Evolutionary conservation across 2,329 filamentous ascomycete genomes (phyloP).

Genomic region (Aspergillus alliaceus): DNA sequence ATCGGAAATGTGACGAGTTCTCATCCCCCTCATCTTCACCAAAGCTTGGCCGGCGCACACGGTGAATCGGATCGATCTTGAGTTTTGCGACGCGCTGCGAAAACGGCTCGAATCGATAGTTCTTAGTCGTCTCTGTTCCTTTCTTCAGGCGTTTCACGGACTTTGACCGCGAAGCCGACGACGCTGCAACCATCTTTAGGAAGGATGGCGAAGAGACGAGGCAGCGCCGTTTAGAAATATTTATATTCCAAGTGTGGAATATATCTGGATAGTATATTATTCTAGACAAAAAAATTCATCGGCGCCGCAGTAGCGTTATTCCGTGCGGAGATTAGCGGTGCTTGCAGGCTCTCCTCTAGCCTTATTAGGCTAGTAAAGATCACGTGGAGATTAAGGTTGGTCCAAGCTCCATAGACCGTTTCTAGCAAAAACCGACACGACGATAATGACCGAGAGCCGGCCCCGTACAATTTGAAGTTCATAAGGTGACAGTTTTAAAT

Average conservation of each 20-base stretch:
- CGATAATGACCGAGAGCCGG: not conserved
- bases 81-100: slow-evolving; percentile 85
- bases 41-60: slow-evolving; percentile 77
- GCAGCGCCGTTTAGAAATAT: slow-evolving; percentile 23
- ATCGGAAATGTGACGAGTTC: slow-evolving; percentile 82
- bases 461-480: not conserved
- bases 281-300: slow-evolving; percentile 40
- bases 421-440: slow-evolving; percentile 11
- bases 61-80: slow-evolving; percentile 89
- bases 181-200: slow-evolving; percentile 49
- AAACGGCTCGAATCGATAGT: slow-evolving; percentile 90
- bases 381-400: slow-evolving; percentile 31
- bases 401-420: slow-evolving; percentile 32
- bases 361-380: slow-evolving; percentile 3
- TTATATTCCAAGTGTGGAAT: slow-evolving; percentile 19
- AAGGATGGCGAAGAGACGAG: slow-evolving; percentile 17
- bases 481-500: not conserved
- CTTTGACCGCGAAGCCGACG: slow-evolving; percentile 68
- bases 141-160: slow-evolving; percentile 66
- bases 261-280: slow-evolving; percentile 17
- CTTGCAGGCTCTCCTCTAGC: slow-evolving; percentile 10
- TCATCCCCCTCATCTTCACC: slow-evolving; percentile 69
- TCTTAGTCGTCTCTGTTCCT: slow-evolving; percentile 72
- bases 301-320: slow-evolving; percentile 30
- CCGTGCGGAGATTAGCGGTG: slow-evolving; percentile 29